Base-by-base conservation (phyloP, 73 alveolate species). In the Blepharisma japonicum region DNA sequence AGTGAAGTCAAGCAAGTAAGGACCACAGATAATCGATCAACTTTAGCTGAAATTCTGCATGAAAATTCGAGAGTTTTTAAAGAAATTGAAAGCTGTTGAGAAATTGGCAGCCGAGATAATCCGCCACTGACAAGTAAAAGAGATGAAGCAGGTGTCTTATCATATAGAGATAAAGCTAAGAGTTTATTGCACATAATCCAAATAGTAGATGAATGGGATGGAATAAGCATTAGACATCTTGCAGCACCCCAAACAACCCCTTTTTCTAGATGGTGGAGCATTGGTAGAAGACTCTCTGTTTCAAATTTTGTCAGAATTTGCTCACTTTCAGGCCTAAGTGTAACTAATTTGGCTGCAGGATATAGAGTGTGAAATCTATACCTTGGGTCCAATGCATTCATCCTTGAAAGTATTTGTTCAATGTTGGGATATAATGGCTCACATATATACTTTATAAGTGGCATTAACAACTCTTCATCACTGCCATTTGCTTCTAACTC, bases 201-300 rank as follows among this genome's bases (percentile, higher is more conserved):
- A 9, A 61, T 20, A 18, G 74, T 20, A 14, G 74, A 61, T n/a
- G 47, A 14, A 8, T 61, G 47, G 5, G 74, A 11, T 0, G 14
- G 14, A 18, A 61, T 8, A n/a, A 61, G 39, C 18, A 18, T 61
- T 61, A 61, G 23, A 61, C 74, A 61, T 5, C 23, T 61, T 8
- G 74, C 39, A 61, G 46, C 74, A 2, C 23, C 47, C 74, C 74
- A 61, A 9, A 61, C 47, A 0, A 61, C 47, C 49, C 74, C 74
- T 61, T 61, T 61, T 61, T 61, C 74, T 0, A 61, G 23, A 61
- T 25, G 14, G 38, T 25, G 18, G 2, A 61, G 46, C 11, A 61
- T 11, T 20, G 74, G 74, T 9, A 61, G 49, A 61, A 61, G 74
- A 61, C 74, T 14, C 47, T 61, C 74, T 5, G 18, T 61, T 61